Evolutionary conservation across 1,284 basidiomycete species (phyloP).

Genomic region (Xerocomus minutiporus): DNA sequence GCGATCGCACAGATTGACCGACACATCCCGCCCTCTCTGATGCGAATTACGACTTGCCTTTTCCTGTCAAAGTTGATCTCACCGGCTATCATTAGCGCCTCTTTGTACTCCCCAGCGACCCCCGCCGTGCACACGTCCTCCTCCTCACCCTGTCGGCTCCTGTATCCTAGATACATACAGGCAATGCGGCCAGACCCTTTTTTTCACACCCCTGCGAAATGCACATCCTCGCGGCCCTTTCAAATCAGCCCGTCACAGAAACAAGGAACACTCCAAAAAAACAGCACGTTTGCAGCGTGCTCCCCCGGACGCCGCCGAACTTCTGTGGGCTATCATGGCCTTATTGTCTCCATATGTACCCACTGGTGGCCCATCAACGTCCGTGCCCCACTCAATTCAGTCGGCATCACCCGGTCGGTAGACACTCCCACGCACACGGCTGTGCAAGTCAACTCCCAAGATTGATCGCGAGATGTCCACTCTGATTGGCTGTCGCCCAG

Average conservation of each 20-base stretch:
- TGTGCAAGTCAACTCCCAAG: conserved; percentile 19
- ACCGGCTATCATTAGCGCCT: not conserved
- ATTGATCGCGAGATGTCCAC: not conserved
- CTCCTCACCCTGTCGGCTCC: not conserved
- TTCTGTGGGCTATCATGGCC: conserved; percentile 13
- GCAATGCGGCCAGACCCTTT: not conserved
- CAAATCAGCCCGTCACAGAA: not conserved
- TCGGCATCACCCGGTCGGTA: conserved; percentile 21
- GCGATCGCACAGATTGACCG: conserved; percentile 13
- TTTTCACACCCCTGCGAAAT: not conserved
- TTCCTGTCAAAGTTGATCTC: not conserved
- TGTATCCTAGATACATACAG: not conserved
- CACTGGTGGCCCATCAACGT: conserved; percentile 1
- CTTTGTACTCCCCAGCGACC: not conserved
- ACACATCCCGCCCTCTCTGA: not conserved
- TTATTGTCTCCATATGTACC: conserved; percentile 15
- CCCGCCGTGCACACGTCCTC: not conserved
- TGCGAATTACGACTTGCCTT: not conserved
- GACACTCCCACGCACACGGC: conserved; percentile 25
- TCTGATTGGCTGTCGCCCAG: conserved; percentile 15
- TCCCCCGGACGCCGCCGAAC: not conserved
- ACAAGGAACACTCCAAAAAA: not conserved
- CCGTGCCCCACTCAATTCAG: conserved; percentile 21
- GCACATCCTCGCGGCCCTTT: not conserved
- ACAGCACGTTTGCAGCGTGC: not conserved